Percentiles rank a stretch among this genome's conserved stretches.
Evolutionary conservation across 1,284 basidiomycete species (phyloP).

Genomic region (Leccinum subfulvum): DNA sequence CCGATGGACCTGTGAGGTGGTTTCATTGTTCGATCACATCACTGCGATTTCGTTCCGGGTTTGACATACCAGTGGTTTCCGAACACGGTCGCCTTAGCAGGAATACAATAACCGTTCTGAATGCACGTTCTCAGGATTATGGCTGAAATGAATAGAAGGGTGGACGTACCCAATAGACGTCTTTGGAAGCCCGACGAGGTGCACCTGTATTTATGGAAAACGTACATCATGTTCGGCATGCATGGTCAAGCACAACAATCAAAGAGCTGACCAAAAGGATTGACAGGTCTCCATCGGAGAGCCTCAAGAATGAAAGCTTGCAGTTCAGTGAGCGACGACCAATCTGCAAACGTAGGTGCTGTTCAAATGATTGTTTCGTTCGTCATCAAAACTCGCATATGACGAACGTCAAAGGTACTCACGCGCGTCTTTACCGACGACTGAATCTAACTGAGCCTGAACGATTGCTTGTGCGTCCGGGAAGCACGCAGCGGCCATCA

Average conservation of each 20-base stretch:
- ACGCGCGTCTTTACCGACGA: slow-evolving; percentile 55
- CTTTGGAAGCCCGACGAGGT: slow-evolving; percentile 19
- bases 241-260: not conserved
- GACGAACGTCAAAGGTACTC: slow-evolving; percentile 5
- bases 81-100: slow-evolving; percentile 21
- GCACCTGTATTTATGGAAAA: slow-evolving; percentile 20
- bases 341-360: slow-evolving; percentile 30
- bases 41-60: not conserved
- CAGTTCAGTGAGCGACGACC: slow-evolving; percentile 22
- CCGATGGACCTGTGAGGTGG: slow-evolving; percentile 42
- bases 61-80: slow-evolving; percentile 44
- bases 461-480: slow-evolving; percentile 55
- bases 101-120: slow-evolving; percentile 56
- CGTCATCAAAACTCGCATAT: not conserved
- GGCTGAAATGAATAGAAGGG: not conserved
- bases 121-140: not conserved
- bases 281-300: slow-evolving; percentile 30
- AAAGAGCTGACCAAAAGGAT: slow-evolving; percentile 22
- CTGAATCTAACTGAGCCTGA: slow-evolving; percentile 57
- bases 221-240: not conserved
- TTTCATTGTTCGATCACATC: not conserved
- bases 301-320: slow-evolving; percentile 29
- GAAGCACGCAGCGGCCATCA: slow-evolving; percentile 65
- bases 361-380: not conserved
- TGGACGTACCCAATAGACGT: slow-evolving; percentile 21